Conservation (phyloP, 1,284 basidiomycete species). For the Boletus smithii region DNA sequence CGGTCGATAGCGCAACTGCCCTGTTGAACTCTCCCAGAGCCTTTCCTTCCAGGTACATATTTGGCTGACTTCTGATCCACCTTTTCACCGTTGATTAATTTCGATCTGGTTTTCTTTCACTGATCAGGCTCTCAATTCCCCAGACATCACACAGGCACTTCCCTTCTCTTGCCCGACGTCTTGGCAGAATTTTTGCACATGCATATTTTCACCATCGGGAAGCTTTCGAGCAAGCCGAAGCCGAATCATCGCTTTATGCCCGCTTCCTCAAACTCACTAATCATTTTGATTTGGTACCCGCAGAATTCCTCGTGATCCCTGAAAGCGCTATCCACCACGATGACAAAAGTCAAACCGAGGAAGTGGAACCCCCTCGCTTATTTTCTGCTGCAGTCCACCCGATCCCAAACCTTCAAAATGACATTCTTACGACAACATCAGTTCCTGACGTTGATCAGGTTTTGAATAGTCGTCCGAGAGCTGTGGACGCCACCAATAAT, state of each 20-base stretch:
- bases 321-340: slow-evolving; percentile 33
- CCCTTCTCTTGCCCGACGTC: slow-evolving; percentile 79
- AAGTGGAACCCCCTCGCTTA: slow-evolving; percentile 46
- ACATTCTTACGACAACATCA: slow-evolving; percentile 19
- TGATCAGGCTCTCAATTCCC: slow-evolving; percentile 72
- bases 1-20: slow-evolving; percentile 89
- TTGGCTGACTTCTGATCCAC: slow-evolving; percentile 18
- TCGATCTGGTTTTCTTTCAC: not conserved
- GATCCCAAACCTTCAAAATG: slow-evolving; percentile 16
- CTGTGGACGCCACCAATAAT: slow-evolving; percentile 19
- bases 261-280: slow-evolving; percentile 84
- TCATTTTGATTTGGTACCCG: slow-evolving; percentile 78
- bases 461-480: slow-evolving; percentile 22
- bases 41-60: slow-evolving; percentile 80
- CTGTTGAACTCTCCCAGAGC: slow-evolving; percentile 89
- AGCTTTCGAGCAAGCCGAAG: slow-evolving; percentile 85
- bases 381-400: slow-evolving; percentile 46
- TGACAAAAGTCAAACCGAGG: slow-evolving; percentile 31
- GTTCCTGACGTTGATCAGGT: not conserved
- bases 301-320: slow-evolving; percentile 82
- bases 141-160: slow-evolving; percentile 82
- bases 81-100: slow-evolving; percentile 21
- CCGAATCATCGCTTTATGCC: slow-evolving; percentile 87
- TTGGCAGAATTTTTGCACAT: slow-evolving; percentile 94
- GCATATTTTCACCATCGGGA: slow-evolving; percentile 94